phyloP scores from a whole-genome alignment of 169 alveolate genomes.

The Plasmodium falciparum region DNA sequence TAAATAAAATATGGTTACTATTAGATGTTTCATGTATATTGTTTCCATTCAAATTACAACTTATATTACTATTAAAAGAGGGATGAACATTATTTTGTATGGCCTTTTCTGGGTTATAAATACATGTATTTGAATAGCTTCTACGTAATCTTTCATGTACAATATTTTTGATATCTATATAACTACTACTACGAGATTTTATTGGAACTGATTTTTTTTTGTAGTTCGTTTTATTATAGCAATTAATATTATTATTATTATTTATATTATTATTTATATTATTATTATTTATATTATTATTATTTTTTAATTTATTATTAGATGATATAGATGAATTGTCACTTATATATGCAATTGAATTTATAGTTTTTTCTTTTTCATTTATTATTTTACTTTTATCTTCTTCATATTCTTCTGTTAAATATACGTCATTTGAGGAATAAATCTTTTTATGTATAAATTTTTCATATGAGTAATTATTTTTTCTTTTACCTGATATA shows the following conservation, averaged over 20 bases:
- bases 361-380: not conserved
- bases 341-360: not conserved
- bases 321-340: constrained; percentile 4
- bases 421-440: not conserved
- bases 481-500: not conserved
- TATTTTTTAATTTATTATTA: constrained; percentile 13
- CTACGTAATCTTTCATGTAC: not conserved
- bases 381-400: not conserved
- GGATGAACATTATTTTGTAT: not conserved
- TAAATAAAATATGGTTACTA: not conserved
- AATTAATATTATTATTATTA: not conserved
- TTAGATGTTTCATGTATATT: not conserved
- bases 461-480: not conserved
- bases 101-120: not conserved
- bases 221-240: not conserved
- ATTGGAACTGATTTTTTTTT: not conserved
- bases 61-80: not conserved
- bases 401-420: constrained; percentile 3
- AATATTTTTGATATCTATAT: not conserved
- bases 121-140: not conserved
- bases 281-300: not conserved
- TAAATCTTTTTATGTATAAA: not conserved
- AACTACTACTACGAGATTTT: not conserved
- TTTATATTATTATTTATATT: not conserved
- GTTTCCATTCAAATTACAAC: not conserved